Evolutionary conservation across 305 asterid genomes (phyloP).

Genomic region (Solanum chacoense): DNA sequence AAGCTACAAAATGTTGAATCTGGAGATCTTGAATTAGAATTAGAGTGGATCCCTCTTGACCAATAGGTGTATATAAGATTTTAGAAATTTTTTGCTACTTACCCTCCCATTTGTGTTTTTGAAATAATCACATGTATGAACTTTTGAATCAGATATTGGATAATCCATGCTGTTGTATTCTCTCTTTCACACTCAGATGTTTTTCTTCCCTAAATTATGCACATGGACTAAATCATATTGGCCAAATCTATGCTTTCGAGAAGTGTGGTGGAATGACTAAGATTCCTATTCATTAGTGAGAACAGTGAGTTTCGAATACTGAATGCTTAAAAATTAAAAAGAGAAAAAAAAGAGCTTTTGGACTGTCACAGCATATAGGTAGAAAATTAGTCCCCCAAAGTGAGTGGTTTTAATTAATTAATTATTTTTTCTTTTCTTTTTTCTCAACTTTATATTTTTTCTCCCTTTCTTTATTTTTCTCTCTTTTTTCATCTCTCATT

Average conservation of each 20-base stretch:
- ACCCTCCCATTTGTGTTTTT: neutral
- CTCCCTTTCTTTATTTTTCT: neutral
- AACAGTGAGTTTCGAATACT: neutral
- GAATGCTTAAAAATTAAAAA: neutral
- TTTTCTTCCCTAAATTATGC: neutral
- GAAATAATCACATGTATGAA: neutral
- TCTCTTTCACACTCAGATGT: neutral
- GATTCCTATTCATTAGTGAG: neutral
- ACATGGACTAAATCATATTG: neutral
- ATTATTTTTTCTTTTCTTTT: neutral
- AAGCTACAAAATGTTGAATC: slow-evolving; percentile 95
- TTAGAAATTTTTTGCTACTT: neutral
- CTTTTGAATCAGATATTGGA: neutral
- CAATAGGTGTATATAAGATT: slow-evolving; percentile 33
- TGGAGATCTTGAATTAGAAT: slow-evolving; percentile 66
- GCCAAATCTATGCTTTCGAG: neutral
- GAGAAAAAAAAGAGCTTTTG: neutral
- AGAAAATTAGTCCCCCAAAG: neutral
- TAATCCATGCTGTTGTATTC: neutral
- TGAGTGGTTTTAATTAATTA: neutral
- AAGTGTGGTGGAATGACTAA: neutral
- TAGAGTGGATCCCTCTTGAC: slow-evolving; percentile 91
- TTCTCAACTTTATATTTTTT: neutral
- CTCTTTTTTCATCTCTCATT: neutral
- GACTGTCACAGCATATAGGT: neutral